These are phyloP conservation scores for Neurospora sp. DNA, from an alignment of 495 filamentous ascomycete species.

Conservation along the genomic window DNA sequence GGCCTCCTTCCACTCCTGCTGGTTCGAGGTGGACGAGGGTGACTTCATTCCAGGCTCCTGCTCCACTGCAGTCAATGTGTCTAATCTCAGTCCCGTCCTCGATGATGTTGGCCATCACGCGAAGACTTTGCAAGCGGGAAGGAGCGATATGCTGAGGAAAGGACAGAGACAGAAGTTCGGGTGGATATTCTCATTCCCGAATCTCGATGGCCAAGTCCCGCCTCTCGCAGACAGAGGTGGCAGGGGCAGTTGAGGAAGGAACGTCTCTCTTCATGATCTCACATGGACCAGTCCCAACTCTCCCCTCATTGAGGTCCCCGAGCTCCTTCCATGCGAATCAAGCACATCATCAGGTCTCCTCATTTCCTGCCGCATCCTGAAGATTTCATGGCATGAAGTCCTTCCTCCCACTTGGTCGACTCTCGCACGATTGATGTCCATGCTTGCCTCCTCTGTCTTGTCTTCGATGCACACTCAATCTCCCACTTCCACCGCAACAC, in stretches of 20 bases:
- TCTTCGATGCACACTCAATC: not conserved
- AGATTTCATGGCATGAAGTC: not conserved
- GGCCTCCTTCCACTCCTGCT: not conserved
- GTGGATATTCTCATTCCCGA: not conserved
- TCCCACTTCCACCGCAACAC: not conserved
- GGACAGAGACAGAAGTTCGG: not conserved
- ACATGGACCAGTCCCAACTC: not conserved
- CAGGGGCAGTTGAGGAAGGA: not conserved
- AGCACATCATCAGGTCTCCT: not conserved
- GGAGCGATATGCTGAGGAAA: not conserved
- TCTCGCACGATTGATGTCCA: not conserved
- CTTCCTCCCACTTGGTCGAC: not conserved
- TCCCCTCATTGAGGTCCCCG: not conserved
- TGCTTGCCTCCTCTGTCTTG: not conserved
- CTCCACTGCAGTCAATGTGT: not conserved
- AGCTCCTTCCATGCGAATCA: not conserved
- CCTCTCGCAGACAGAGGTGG: not conserved
- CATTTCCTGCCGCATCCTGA: not conserved
- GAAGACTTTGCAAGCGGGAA: not conserved
- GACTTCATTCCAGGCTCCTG: not conserved
- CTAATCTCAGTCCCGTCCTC: not conserved
- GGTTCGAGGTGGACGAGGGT: not conserved
- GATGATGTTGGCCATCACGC: not conserved
- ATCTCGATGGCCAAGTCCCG: not conserved
- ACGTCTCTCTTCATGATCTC: not conserved